Evolutionary conservation across 208 protist species (phyloP).

Genomic region (Acanthamoeba sp.): DNA sequence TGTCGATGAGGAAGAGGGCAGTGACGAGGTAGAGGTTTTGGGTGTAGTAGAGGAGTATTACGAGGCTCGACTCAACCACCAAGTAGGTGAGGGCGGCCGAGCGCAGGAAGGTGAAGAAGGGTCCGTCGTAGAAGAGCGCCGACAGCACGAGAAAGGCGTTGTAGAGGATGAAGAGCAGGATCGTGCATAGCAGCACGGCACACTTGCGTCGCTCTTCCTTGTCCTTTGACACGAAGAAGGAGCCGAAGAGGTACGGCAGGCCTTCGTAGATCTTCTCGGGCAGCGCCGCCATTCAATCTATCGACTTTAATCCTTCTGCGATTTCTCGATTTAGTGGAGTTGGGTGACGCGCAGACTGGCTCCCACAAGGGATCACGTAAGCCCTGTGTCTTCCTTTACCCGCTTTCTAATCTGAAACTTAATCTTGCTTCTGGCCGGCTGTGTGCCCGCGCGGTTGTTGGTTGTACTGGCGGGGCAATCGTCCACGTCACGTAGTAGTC

Average conservation of each 20-base stretch:
- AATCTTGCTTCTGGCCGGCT: too few species aligned
- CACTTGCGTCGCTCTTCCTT: slow-evolving; percentile 45
- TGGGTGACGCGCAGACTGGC: too few species aligned
- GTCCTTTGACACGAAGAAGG: neutral
- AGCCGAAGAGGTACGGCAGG: neutral
- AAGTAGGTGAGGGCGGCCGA: slow-evolving; percentile 37
- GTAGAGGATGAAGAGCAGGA: slow-evolving; percentile 48
- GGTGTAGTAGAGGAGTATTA: slow-evolving; percentile 12
- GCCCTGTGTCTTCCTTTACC: too few species aligned
- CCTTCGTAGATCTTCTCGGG: neutral
- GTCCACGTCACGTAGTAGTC: too few species aligned
- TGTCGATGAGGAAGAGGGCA: slow-evolving; percentile 20
- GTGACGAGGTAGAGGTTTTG: slow-evolving; percentile 71
- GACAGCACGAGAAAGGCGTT: slow-evolving; percentile 22
- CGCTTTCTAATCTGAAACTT: too few species aligned
- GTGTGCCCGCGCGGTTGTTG: too few species aligned
- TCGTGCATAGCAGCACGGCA: neutral
- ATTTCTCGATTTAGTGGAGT: too few species aligned
- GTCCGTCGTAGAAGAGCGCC: slow-evolving; percentile 23
- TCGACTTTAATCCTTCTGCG: too few species aligned
- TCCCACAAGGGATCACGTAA: too few species aligned
- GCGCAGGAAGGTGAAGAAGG: slow-evolving; percentile 58
- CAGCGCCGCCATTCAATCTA: neutral
- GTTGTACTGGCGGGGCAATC: too few species aligned
- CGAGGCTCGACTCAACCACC: neutral